Conservation (phyloP, 2,329 filamentous ascomycete species). For the Sporothrix humicola region DNA sequence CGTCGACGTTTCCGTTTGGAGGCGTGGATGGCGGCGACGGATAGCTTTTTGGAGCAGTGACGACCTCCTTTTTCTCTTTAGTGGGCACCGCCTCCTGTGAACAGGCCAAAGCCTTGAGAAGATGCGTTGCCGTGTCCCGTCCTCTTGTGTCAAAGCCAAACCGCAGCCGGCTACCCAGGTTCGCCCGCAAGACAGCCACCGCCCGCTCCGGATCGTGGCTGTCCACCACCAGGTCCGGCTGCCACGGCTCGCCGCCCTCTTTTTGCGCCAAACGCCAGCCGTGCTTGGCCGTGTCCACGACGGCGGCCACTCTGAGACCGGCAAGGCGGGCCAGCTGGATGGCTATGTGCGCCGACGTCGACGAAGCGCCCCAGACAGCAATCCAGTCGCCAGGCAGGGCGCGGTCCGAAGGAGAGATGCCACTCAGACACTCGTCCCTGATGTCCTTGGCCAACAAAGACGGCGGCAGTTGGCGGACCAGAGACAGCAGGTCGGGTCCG, state of each 20-base stretch:
- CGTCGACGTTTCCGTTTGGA: neutral
- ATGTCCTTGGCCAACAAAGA: slow-evolving; percentile 65
- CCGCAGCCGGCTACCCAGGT: slow-evolving; percentile 59
- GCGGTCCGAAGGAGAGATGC: slow-evolving; percentile 58
- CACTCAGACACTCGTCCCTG: slow-evolving; percentile 64
- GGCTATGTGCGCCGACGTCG: slow-evolving; percentile 69
- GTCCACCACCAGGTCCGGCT: slow-evolving; percentile 71
- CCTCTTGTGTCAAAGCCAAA: slow-evolving; percentile 74
- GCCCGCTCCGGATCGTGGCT: slow-evolving; percentile 69
- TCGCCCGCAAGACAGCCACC: slow-evolving; percentile 65
- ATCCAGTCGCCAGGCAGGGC: slow-evolving; percentile 70
- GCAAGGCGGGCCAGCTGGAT: slow-evolving; percentile 71
- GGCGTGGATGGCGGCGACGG: slow-evolving; percentile 18
- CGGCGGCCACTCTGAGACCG: slow-evolving; percentile 67
- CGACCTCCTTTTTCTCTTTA: too few relatives aligned
- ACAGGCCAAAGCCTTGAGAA: slow-evolving; percentile 58
- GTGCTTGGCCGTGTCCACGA: slow-evolving; percentile 71
- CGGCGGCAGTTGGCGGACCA: slow-evolving; percentile 54
- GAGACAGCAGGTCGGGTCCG: slow-evolving; percentile 64
- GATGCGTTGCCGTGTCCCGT: slow-evolving; percentile 63
- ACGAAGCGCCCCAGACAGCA: slow-evolving; percentile 75
- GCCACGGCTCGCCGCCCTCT: slow-evolving; percentile 40
- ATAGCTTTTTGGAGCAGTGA: neutral
- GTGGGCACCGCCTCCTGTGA: neutral
- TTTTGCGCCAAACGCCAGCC: slow-evolving; percentile 60